These are phyloP conservation scores for Neostapfia colusana DNA, from an alignment of 176 grass and related monocot species.

Conservation along the genomic window DNA sequence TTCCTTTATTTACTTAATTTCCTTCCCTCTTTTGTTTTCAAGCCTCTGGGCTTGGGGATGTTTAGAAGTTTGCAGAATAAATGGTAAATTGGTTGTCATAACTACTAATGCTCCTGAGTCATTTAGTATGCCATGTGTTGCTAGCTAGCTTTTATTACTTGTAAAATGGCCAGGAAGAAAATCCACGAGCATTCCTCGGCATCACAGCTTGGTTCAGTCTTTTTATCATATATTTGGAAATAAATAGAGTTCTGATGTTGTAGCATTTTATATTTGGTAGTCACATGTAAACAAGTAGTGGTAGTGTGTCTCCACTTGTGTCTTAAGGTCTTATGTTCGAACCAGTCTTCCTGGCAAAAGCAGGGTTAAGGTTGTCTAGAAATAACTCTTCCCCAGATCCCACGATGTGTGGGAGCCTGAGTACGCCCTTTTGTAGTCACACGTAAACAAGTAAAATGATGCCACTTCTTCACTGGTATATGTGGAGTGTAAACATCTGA, in stretches of 20 bases:
- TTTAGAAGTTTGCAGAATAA: neutral
- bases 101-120: neutral
- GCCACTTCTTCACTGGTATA: constrained; percentile 7
- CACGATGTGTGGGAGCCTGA: too few species aligned
- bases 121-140: constrained; percentile 11
- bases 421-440: constrained; percentile 15
- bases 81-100: constrained; percentile 10
- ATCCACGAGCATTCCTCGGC: neutral
- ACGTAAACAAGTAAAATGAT: neutral
- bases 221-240: neutral
- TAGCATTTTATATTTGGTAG: constrained; percentile 25
- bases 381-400: too few species aligned
- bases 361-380: too few species aligned
- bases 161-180: neutral
- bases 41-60: neutral
- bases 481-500: too few species aligned
- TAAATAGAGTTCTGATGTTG: neutral
- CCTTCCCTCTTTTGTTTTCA: neutral
- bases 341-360: too few species aligned
- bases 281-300: neutral
- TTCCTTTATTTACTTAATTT: neutral
- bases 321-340: too few species aligned
- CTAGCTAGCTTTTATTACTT: constrained; percentile 13
- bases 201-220: neutral
- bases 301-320: too few species aligned